Evolutionary conservation across 1,139 yeast species (phyloP), one percentile per base, ranked within the genome.

Genomic region (Lodderomyces orthopsilosis): DNA sequence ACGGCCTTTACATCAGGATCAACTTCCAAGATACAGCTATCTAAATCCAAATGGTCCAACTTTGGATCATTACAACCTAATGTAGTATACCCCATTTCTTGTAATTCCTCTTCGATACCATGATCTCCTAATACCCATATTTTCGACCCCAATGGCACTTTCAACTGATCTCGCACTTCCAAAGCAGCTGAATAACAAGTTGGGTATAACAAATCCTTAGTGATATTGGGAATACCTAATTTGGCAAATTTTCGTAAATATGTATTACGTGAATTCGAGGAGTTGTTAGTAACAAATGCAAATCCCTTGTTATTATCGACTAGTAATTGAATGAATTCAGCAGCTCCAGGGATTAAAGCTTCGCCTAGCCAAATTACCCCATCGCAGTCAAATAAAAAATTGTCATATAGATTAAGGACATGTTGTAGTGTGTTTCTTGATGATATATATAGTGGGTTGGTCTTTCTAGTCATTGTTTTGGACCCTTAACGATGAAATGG

Each of bases 311-410:
- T 58, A n/a, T 50, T 52, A 4, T 66, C 50, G 43, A 80, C 66
- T 48, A 91, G 66, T 47, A 78, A 59, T 9, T 75, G 74, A 34
- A 91, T 60, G 1, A 93, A 79, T 54, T 87, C 64, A 23, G 51
- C 46, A 24, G 68, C 85, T 13, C 81, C 76, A 2, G 96, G 96
- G 38, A 91, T 75, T 27, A 85, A 62, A 38, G 75, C 78, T 42
- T 78, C 78, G n/a, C 95, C 97, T 30, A 85, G 70, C 98, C 98
- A 91, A 41, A 91, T 70, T 6, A 91, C 98, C 0, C 91, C 98
- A 60, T 91, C 98, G 65, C 98, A 91, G 58, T 91, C 98, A 58
- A 91, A 90, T 47, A 91, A 67, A 55, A 90, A 90, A 47, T 86
- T 85, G 58, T 89, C 96, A 59, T 82, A 85, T 40, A 70, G 62